phyloP scores from a whole-genome alignment of 2,329 filamentous ascomycete genomes.

The Epichloe sibirici region DNA sequence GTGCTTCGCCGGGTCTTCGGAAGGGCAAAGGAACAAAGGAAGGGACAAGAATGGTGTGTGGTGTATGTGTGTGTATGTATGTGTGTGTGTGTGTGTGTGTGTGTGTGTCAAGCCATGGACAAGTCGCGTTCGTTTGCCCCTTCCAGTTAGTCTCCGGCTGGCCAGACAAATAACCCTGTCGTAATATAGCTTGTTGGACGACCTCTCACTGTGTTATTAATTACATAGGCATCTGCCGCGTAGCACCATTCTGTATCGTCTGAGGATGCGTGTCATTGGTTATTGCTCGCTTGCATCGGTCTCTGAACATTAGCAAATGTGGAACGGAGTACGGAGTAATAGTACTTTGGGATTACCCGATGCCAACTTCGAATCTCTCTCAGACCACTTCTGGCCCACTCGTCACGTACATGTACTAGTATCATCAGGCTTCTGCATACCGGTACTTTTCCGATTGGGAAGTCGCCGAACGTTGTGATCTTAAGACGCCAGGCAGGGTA shows the following conservation, averaged over 20 bases:
- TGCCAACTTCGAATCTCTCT: neutral
- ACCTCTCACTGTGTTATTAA: neutral
- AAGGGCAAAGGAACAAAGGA: too few species aligned
- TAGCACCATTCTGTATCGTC: neutral
- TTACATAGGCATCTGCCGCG: neutral
- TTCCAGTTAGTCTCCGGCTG: neutral
- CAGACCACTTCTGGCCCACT: neutral
- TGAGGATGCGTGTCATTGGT: too few species aligned
- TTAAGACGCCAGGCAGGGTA: too few species aligned
- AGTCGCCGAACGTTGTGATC: constrained; percentile 3
- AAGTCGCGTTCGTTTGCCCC: neutral
- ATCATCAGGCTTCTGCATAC: neutral
- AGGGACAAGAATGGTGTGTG: too few species aligned
- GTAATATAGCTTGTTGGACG: neutral
- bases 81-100: neutral
- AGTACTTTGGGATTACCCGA: neutral
- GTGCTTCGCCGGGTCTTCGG: neutral
- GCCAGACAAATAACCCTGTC: neutral
- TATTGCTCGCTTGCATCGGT: too few species aligned
- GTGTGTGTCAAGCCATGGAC: neutral
- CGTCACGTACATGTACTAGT: neutral
- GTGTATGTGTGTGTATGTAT: too few species aligned
- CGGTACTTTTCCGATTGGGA: constrained; percentile 5
- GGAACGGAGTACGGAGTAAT: too few species aligned
- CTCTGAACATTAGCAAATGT: too few species aligned